These are phyloP conservation scores for Saturnispora kantuleensis DNA, from an alignment of 805 yeast genomes.

Conservation along the genomic window DNA sequence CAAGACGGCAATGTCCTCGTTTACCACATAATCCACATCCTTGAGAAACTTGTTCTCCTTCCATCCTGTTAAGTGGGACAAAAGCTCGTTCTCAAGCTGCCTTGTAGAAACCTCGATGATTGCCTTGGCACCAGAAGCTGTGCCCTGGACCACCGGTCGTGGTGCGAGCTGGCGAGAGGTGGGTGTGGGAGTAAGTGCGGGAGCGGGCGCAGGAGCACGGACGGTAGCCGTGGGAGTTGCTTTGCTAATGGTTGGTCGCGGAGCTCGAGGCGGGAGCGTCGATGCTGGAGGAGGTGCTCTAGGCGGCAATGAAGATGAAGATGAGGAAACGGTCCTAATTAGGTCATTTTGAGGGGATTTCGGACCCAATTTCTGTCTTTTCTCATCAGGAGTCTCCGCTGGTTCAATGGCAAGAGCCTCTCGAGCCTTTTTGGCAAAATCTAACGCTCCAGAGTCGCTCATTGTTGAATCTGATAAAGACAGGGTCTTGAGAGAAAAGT, in stretches of 20 bases:
- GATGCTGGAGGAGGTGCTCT: slow-evolving; percentile 5
- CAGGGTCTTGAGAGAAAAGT: too few relatives aligned
- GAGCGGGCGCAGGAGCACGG: too few relatives aligned
- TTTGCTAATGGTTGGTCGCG: not conserved
- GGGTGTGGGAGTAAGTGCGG: too few relatives aligned
- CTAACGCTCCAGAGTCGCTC: too few relatives aligned
- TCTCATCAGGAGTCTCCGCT: not conserved
- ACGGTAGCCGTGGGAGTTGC: not conserved
- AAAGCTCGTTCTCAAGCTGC: slow-evolving; percentile 65
- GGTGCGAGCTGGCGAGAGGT: not conserved
- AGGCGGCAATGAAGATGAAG: slow-evolving; percentile 1
- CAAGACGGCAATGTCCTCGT: slow-evolving; percentile 43
- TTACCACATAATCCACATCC: slow-evolving; percentile 57
- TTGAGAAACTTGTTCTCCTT: slow-evolving; percentile 40
- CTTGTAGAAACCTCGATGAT: slow-evolving; percentile 47
- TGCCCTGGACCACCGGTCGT: not conserved
- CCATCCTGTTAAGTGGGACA: slow-evolving; percentile 42
- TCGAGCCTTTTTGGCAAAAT: too few relatives aligned
- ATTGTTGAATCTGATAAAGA: too few relatives aligned
- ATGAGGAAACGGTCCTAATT: not conserved
- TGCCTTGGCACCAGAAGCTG: slow-evolving; percentile 5
- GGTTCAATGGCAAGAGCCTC: too few relatives aligned
- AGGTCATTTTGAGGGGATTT: not conserved
- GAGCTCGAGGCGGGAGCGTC: slow-evolving; percentile 7
- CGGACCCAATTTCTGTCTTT: slow-evolving; percentile 1